Conservation (phyloP, 768 basidiomycete species). For the Auriscalpium orientale region DNA sequence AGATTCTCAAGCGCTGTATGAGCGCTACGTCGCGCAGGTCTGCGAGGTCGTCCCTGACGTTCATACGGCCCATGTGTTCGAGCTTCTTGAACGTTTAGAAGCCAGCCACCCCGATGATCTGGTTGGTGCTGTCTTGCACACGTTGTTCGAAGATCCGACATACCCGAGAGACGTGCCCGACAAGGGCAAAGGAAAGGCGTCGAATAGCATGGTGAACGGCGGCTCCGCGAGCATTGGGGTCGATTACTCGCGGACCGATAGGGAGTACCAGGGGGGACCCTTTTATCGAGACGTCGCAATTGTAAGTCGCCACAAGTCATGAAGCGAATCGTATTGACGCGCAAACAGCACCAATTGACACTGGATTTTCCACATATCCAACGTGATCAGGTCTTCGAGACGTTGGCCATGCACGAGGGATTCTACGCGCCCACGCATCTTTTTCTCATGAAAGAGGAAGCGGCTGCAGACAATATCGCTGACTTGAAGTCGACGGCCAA, state of each 20-base stretch:
- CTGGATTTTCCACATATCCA: slow-evolving; percentile 53
- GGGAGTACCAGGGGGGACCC: slow-evolving; percentile 34
- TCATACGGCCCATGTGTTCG: slow-evolving; percentile 41
- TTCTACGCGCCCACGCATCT: slow-evolving; percentile 68
- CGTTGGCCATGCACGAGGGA: slow-evolving; percentile 27
- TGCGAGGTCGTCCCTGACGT: slow-evolving; percentile 71
- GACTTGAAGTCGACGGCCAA: slow-evolving; percentile 21
- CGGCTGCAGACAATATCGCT: slow-evolving; percentile 28
- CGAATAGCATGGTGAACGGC: slow-evolving; percentile 17
- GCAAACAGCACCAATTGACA: slow-evolving; percentile 42
- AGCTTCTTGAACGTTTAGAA: slow-evolving; percentile 39
- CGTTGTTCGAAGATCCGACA: slow-evolving; percentile 50
- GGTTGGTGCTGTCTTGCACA: slow-evolving; percentile 48
- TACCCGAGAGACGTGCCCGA: slow-evolving; percentile 48
- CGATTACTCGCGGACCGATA: slow-evolving; percentile 46
- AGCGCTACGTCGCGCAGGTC: slow-evolving; percentile 38
- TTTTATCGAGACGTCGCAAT: slow-evolving; percentile 32
- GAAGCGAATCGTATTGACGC: neutral
- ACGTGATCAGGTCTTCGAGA: slow-evolving; percentile 42
- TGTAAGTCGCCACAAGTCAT: slow-evolving; percentile 2
- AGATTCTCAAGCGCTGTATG: slow-evolving; percentile 6
- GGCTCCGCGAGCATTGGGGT: slow-evolving; percentile 26
- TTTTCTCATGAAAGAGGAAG: slow-evolving; percentile 34
- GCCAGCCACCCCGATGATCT: slow-evolving; percentile 30
- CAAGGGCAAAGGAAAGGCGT: slow-evolving; percentile 37